Percentiles rank a stretch among this genome's conserved stretches.
Evolutionary conservation across 257 asterid genomes (phyloP).

Genomic region (Jaltomata sinuosa): DNA sequence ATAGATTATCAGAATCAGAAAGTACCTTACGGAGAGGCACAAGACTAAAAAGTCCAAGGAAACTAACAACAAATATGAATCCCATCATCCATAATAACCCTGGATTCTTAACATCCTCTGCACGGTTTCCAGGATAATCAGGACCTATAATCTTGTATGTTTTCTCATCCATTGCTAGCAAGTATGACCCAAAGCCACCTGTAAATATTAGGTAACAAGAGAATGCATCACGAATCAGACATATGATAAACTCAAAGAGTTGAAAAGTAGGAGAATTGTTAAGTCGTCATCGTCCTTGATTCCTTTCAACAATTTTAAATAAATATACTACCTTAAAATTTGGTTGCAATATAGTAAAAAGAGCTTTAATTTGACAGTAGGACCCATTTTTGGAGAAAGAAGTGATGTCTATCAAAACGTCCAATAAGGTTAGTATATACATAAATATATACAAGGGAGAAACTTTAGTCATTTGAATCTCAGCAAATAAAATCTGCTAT

Average conservation of each 20-base stretch:
- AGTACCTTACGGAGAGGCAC: constrained; percentile 92
- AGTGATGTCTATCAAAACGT: background rate
- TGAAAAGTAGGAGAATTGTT: background rate
- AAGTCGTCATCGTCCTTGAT: background rate
- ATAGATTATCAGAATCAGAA: background rate
- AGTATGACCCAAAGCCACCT: constrained; percentile 93
- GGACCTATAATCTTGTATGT: constrained; percentile 80
- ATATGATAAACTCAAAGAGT: background rate
- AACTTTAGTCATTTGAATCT: background rate
- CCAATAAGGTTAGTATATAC: background rate
- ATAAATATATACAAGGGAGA: background rate
- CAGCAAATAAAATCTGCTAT: background rate
- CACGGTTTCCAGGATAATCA: constrained; percentile 88
- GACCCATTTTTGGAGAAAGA: background rate
- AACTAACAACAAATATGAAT: constrained; percentile 75
- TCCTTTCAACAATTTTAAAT: background rate
- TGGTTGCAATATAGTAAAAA: background rate
- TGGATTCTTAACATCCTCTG: constrained; percentile 93
- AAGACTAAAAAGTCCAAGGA: constrained; percentile 87
- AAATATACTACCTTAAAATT: background rate
- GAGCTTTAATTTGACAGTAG: background rate
- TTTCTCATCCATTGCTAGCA: constrained; percentile 93
- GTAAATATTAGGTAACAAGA: constrained; percentile 10
- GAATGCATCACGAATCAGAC: background rate
- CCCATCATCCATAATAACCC: constrained; percentile 93